Evolutionary conservation across 768 basidiomycete species (phyloP), one percentile per base, ranked within the genome.

Genomic region (Mycena polygramma): DNA sequence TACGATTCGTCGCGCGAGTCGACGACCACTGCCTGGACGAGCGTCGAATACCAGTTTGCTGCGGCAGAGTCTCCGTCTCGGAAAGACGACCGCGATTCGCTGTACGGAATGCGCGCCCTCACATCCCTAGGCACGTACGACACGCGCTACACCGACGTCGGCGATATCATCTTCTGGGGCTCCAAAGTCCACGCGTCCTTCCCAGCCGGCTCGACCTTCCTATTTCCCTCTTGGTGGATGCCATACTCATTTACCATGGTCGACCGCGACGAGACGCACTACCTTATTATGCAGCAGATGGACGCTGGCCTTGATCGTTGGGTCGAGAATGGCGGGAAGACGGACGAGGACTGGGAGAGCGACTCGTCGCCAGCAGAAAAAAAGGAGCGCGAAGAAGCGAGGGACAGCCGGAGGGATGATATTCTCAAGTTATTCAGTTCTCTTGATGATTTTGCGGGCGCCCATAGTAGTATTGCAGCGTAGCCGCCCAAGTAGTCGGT

Each of bases 111-210:
- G 14, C 11, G 41, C 24, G 43, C 43, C 7, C 39, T 58, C 22
- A 46, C 57, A 14, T 8, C 20, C 15, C 17, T 43, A 8, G 57
- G 57, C 22, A n/a, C 26, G 4, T 30, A 45, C 43, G 57, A 58
- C 24, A 43, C 41, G 13, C 57, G 24, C 13, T 58, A 17, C 9
- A 19, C 22, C 15, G 20, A 48, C 20, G 46, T 48, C 2, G 57
- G 57, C 39, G 43, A 58, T 24, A 46, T 58, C 57, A 46, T 58
- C 57, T 58, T 58, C 43, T 46, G 22, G 24, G 57, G 57, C 7
- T 43, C 57, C 22, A 58, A 58, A 30, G 4, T 58, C 15, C 5
- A 22, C 37, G 39, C 57, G 17, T n/a, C 57, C 14, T 58, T 58
- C 15, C 57, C 57, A 15, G 22, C 41, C 4, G 57, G 57, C 37